A percentile compares a stretch with the other conserved stretches of the same genome.
phyloP scores from a whole-genome alignment of 2,329 filamentous ascomycete species.

The Corinectria fuckeliana region DNA sequence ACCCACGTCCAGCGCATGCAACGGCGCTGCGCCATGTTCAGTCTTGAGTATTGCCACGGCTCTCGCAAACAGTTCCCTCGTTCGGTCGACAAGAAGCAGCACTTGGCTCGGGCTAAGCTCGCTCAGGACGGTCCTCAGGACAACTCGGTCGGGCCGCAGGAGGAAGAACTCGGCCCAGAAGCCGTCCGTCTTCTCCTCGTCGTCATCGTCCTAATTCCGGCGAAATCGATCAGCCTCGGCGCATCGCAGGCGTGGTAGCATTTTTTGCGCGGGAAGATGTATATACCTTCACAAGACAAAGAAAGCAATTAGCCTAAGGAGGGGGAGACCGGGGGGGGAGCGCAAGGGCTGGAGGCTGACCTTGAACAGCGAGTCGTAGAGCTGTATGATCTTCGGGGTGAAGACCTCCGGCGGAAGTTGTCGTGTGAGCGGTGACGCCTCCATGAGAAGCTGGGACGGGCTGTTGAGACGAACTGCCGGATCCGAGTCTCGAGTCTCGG shows the following conservation, averaged over 20 bases:
- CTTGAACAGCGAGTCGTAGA: conserved; percentile 87
- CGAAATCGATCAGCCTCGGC: conserved; percentile 39
- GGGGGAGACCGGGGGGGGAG: conserved; percentile 7
- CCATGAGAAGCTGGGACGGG: conserved; percentile 60
- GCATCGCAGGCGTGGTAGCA: conserved; percentile 18
- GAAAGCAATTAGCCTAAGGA: conserved; percentile 23
- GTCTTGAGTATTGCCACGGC: conserved; percentile 74
- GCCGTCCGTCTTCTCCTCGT: conserved; percentile 77
- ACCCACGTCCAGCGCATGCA: conserved; percentile 85
- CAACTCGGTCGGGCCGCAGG: conserved; percentile 75
- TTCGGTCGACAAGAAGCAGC: conserved; percentile 77
- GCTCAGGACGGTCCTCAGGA: conserved; percentile 72
- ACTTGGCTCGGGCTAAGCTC: conserved; percentile 76
- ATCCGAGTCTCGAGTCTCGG: not conserved
- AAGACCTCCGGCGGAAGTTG: conserved; percentile 90
- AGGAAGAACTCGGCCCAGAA: conserved; percentile 98
- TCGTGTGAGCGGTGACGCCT: conserved; percentile 91
- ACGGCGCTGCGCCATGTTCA: conserved; percentile 65
- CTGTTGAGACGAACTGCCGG: conserved; percentile 2
- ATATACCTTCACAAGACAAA: conserved; percentile 38
- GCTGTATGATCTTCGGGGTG: conserved; percentile 89
- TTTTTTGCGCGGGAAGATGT: conserved; percentile 11
- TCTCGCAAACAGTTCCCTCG: conserved; percentile 77
- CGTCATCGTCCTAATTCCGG: conserved; percentile 63
- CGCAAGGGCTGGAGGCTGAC: conserved; percentile 47